Evolutionary conservation across 2,329 filamentous ascomycete genomes (phyloP), one percentile per base, ranked within the genome.

Genomic region (Neonectria ditissima): DNA sequence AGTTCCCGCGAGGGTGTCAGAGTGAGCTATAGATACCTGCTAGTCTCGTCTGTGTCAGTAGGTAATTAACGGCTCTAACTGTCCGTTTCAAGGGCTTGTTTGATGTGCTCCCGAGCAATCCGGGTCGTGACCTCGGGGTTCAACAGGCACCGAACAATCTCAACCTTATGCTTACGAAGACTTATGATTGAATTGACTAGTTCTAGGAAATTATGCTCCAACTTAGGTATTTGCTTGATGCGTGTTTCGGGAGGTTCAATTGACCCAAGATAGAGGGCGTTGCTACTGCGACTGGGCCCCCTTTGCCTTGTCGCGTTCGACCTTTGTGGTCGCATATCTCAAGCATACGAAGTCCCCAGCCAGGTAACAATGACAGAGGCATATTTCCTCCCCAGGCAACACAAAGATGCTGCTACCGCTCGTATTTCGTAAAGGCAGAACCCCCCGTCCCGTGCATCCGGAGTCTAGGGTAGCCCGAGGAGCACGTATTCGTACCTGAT

Each of bases 391-490:
- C 4, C 34, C 2, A n/a, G 37, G n/a, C 37, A 41, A 41, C 37
- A 18, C 37, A 11, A 11, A 41, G 37, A 37, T 9, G 14, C 5
- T 18, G 37, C 14, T 20, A 8, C 30, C 30, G 30, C 34, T 41
- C n/a, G 37, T 18, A 41, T 18, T 41, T 18, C 37, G 8, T 18
- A 11, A 5, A 41, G 3, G n/a, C 18, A 9, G 37, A 11, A 10
- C 20, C 16, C 8, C 7, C 34, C 16, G 8, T 41, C 37, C n/a
- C 37, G 37, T n/a, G 8, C n/a, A 10, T 41, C 16, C 16, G n/a
- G 37, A 44, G 39, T 56, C 20, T 32, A 56, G 41, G 54, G 54
- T 47, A 56, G 41, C 22, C 39, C 14, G 34, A n/a, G 7, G 5
- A 41, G n/a, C 37, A 41, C 37, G 37, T 41, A 41, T 41, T 41